Percentiles rank a stretch among this genome's conserved stretches.
phyloP scores from a whole-genome alignment of 2,329 filamentous ascomycete genomes.

The Magnaporthiopsis incrustans region DNA sequence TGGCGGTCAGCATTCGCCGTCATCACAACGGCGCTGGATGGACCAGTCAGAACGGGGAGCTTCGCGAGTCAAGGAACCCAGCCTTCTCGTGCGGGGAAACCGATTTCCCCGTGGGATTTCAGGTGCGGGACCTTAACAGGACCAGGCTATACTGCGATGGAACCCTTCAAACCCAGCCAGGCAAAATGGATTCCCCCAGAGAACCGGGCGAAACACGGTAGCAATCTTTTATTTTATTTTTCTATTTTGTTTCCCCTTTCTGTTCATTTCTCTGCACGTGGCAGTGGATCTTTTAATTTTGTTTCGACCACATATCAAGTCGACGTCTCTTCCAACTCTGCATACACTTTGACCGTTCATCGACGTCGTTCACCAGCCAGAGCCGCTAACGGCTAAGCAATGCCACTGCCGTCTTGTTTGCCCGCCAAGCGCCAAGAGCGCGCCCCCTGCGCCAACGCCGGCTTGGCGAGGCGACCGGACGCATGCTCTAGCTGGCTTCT shows the following conservation, averaged over 20 bases:
- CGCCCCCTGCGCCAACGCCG: no score
- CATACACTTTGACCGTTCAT: no score
- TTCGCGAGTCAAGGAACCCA: no score
- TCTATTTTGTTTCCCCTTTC: neutral
- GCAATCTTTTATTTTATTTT: no score
- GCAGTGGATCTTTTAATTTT: no score
- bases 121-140: neutral
- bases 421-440: neutral
- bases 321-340: no score
- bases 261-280: no score
- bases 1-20: neutral
- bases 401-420: neutral
- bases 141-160: neutral
- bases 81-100: neutral
- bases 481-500: neutral
- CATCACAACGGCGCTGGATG: neutral
- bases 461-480: no score
- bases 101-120: neutral
- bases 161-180: neutral
- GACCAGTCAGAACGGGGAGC: no score
- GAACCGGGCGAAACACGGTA: no score
- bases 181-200: no score
- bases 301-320: no score
- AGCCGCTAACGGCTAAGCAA: neutral
- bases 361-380: neutral